Conservation (phyloP, 106 monocot species). For the Acorus gramineus region DNA sequence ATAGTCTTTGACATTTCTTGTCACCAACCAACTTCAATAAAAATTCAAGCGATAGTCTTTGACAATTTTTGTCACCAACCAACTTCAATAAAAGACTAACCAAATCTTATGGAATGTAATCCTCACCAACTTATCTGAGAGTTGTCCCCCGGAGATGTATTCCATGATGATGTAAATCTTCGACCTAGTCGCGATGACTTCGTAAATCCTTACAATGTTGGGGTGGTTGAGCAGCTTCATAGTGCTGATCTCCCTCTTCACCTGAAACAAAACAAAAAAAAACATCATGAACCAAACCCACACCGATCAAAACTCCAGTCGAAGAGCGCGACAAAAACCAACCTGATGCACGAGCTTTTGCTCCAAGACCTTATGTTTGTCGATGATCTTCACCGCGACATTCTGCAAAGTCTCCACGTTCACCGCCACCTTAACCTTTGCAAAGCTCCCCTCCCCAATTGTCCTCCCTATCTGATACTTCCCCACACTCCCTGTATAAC, state of each 20-base stretch:
- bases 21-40: neutral
- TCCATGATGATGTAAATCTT: constrained; percentile 78
- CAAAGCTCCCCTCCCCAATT: constrained; percentile 35
- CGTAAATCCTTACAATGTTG: constrained; percentile 52
- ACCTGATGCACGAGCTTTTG: constrained; percentile 59
- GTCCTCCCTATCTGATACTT: too few species aligned
- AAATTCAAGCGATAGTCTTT: neutral
- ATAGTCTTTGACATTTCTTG: too few species aligned
- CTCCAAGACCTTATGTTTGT: constrained; percentile 45
- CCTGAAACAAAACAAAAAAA: constrained; percentile 19
- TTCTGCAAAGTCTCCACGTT: constrained; percentile 26
- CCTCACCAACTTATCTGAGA: constrained; percentile 53
- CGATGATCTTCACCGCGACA: constrained; percentile 66
- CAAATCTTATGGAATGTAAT: neutral
- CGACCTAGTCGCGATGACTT: constrained; percentile 57
- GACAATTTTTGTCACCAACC: too few species aligned
- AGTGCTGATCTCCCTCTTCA: constrained; percentile 61
- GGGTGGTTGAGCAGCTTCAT: constrained; percentile 72
- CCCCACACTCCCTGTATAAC: too few species aligned
- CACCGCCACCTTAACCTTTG: constrained; percentile 65
- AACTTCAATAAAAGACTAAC: neutral
- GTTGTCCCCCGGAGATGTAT: constrained; percentile 59
- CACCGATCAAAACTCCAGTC: neutral
- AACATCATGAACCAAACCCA: neutral
- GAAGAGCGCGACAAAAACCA: neutral